Percentiles rank a stretch among this genome's conserved stretches.
Evolutionary conservation across 1,284 basidiomycete genomes (phyloP).

Genomic region (Ustilago hordei): DNA sequence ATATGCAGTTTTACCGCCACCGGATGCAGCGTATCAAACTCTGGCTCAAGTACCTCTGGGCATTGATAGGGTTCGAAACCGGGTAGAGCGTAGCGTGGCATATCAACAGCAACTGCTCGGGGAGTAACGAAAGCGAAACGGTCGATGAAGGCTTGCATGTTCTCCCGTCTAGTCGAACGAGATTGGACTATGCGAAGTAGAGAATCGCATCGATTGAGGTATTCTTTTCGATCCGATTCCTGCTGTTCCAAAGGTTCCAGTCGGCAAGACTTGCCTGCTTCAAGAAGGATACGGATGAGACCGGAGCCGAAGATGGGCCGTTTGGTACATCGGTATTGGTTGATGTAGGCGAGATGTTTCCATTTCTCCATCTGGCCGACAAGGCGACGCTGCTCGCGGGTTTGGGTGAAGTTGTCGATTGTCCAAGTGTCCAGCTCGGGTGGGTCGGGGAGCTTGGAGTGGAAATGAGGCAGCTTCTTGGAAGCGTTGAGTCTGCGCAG

Average conservation of each 20-base stretch:
- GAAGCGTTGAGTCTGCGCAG: constrained; percentile 80
- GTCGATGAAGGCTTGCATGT: constrained; percentile 76
- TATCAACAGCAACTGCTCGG: constrained; percentile 80
- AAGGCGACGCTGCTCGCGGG: constrained; percentile 75
- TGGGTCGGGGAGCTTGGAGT: constrained; percentile 72
- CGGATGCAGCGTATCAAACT: constrained; percentile 75
- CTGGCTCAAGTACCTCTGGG: constrained; percentile 53
- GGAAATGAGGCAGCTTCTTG: constrained; percentile 73
- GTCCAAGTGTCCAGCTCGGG: constrained; percentile 77
- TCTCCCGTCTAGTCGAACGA: constrained; percentile 75
- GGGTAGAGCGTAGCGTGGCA: constrained; percentile 76
- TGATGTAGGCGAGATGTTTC: constrained; percentile 80
- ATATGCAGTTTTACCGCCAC: constrained; percentile 87
- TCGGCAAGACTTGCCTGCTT: constrained; percentile 20
- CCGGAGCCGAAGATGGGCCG: constrained; percentile 75
- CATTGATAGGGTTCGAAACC: constrained; percentile 67
- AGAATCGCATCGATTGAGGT: constrained; percentile 76
- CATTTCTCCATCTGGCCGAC: constrained; percentile 76
- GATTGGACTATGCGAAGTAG: constrained; percentile 72
- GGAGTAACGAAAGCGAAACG: constrained; percentile 88
- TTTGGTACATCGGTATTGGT: constrained; percentile 78
- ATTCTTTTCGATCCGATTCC: constrained; percentile 71
- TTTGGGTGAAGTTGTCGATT: constrained; percentile 78
- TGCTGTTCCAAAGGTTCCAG: constrained; percentile 33
- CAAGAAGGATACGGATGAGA: constrained; percentile 39